Base-by-base conservation (phyloP, 1,139 yeast genomes). In the Magnusiomyces suaveolens region DNA sequence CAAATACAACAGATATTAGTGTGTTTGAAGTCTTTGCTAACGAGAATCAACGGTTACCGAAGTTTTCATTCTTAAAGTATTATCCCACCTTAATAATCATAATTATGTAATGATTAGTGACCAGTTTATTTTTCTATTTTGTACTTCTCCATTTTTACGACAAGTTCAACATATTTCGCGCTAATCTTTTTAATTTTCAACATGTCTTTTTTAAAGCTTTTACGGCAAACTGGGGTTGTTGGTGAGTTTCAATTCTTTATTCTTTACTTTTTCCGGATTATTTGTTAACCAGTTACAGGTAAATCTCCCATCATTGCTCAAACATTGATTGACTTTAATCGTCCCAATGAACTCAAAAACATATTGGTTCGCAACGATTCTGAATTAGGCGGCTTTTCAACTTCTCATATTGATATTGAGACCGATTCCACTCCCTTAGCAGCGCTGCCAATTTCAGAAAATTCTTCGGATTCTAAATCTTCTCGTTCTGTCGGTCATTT, bases 301-400 rank as follows among this genome's bases (percentile, higher is more conserved):
- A 41, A 53, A 20, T 54, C 52, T 10, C 62, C 61, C 3, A 51
- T 60, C 21, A 48, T 56, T 14, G 59, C 59, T 24, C 61, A 61
- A 43, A 64, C 70, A 1, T 69, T 85, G 8, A 69, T 87, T 57
- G 81, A 84, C 61, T 85, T 87, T 69, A 74, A 73, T 53, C 64
- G 70, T 39, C 75, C 72, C 65, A 55, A 60, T 20, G 82, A 69
- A 60, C 65, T 82, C 51, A 70, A 73, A 26, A 72, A 75, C 50
- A 70, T 84, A 16, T 69, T 84, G 59, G 77, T 83, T 1, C 74
- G 94, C 56, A 76, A 84, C 44, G 96, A 87, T 68, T 76, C 79
- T 61, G 89, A 84, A 55, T 72, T 86, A 55, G 92, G 92, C 2
- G 96, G 96, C 0, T 85, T 72, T 67, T 83, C 92, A 29, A 80